phyloP scores from a whole-genome alignment of 768 basidiomycete species.

The Steccherinum ochraceum region DNA sequence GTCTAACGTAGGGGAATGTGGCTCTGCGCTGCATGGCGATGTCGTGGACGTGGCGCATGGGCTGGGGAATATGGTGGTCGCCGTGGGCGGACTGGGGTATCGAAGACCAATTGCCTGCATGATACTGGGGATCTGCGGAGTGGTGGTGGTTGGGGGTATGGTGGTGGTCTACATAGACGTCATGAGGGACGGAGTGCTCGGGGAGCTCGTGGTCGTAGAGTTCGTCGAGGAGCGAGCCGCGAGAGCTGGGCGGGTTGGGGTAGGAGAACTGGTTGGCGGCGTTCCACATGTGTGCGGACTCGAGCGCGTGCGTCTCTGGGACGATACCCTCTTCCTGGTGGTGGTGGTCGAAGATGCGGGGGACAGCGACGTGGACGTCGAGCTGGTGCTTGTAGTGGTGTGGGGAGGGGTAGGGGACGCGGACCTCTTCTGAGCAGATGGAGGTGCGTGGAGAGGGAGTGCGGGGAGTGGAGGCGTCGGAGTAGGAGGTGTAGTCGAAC shows the following conservation, averaged over 20 bases:
- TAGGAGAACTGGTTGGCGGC: slow-evolving; percentile 29
- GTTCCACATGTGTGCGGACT: slow-evolving; percentile 20
- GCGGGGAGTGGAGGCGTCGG: slow-evolving; percentile 63
- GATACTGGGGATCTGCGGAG: slow-evolving; percentile 11
- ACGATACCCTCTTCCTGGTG: slow-evolving; percentile 34
- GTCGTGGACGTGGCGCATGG: slow-evolving; percentile 32
- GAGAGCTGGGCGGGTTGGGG: slow-evolving; percentile 29
- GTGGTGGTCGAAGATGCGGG: slow-evolving; percentile 41
- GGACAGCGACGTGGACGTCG: slow-evolving; percentile 40
- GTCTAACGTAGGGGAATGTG: slow-evolving; percentile 72
- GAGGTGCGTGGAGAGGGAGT: slow-evolving; percentile 70
- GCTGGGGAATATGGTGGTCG: slow-evolving; percentile 26
- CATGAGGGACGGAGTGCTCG: slow-evolving; percentile 29
- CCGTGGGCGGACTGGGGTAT: slow-evolving; percentile 26
- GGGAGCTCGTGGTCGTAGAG: slow-evolving; percentile 58
- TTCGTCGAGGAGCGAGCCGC: slow-evolving; percentile 61
- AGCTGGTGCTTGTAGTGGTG: slow-evolving; percentile 35
- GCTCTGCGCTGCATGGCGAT: slow-evolving; percentile 51
- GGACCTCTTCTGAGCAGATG: slow-evolving; percentile 32
- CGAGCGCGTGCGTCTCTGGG: slow-evolving; percentile 30
- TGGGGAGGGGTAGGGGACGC: slow-evolving; percentile 22
- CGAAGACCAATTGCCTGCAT: slow-evolving; percentile 21
- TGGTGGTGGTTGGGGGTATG: slow-evolving; percentile 16
- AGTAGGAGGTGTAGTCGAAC: slow-evolving; percentile 65
- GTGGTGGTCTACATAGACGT: slow-evolving; percentile 14